Evolutionary conservation across 139 green algal species (phyloP), one percentile per base, ranked within the genome.

Genomic region (Tetradesmus lagerheimii): DNA sequence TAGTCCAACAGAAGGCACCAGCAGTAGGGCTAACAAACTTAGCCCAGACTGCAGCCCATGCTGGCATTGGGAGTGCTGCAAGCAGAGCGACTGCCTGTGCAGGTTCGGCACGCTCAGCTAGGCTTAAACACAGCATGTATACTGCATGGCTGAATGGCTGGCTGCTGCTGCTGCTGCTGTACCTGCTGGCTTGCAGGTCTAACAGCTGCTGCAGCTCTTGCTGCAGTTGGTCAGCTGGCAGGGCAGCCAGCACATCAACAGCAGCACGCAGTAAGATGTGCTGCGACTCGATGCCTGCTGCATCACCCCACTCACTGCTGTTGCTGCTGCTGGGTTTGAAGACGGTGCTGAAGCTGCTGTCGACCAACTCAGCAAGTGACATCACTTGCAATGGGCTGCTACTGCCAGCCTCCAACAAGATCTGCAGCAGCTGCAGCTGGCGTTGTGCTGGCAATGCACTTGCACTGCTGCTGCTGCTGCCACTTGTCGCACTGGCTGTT

Each of bases 1-100:
- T 39, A 38, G 27, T 80, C 83, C 83, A 88, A 18, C 83, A 88
- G 39, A 88, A 88, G 11, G 38, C 20, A 11, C 83, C 83, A 41
- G 20, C 31, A n/a, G 5, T 38, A 66, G 83, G 83, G 47, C 62
- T 62, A 23, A 80, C 62, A 34, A 88, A 88, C 9, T 43, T 71
- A 43, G 83, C 83, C 83, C 83, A 88, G 34, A 39, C 83, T 43
- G 31, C 38, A 38, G 62, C 37, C 83, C 83, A 88, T 14, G 34
- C 20, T 38, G 83, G 83, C 64, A 80, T 64, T 1, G 83, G 83
- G 27, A 88, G 41, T 25, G 81, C 83, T 15, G 37, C 27, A 38
- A 88, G 64, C 83, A 88, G 16, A 6, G 71, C 62, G 15, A 2
- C 27, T 27, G 83, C 83, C 64, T 88, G 83, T 29, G 43, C 27